Evolutionary conservation across 257 asterid species (phyloP).

Genomic region (Jaltomata sinuosa): DNA sequence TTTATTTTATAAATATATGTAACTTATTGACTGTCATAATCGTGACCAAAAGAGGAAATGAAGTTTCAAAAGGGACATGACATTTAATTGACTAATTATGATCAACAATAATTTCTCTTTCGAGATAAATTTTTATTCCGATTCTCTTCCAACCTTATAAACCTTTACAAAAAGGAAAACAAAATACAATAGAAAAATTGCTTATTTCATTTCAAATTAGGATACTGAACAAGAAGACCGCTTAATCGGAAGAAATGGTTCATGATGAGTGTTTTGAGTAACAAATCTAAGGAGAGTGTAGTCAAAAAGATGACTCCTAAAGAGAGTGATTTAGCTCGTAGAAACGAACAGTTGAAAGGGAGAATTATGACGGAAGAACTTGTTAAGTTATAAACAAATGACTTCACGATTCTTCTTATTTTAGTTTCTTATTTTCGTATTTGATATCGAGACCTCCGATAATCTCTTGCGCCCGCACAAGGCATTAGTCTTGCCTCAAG

Average conservation of each 20-base stretch:
- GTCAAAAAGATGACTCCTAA: not conserved
- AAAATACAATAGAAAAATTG: not conserved
- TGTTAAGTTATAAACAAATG: too few species aligned
- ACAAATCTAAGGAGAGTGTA: not conserved
- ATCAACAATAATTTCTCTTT: not conserved
- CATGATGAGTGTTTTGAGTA: not conserved
- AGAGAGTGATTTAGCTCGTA: too few species aligned
- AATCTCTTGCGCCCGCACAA: too few species aligned
- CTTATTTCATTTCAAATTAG: not conserved
- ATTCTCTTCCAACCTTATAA: not conserved
- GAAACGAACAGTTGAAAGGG: too few species aligned
- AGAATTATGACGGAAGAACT: too few species aligned
- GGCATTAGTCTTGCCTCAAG: too few species aligned
- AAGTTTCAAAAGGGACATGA: not conserved
- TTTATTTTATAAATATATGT: not conserved
- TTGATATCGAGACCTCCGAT: too few species aligned
- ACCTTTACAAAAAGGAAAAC: not conserved
- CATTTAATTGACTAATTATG: not conserved
- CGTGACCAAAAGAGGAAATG: not conserved
- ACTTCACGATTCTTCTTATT: too few species aligned
- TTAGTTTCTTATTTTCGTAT: too few species aligned
- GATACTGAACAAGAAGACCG: not conserved
- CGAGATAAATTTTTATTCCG: not conserved
- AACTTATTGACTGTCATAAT: not conserved
- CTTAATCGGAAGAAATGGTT: not conserved